phyloP scores from a whole-genome alignment of 2,329 filamentous ascomycete species.

The Cladophialophora immunda region DNA sequence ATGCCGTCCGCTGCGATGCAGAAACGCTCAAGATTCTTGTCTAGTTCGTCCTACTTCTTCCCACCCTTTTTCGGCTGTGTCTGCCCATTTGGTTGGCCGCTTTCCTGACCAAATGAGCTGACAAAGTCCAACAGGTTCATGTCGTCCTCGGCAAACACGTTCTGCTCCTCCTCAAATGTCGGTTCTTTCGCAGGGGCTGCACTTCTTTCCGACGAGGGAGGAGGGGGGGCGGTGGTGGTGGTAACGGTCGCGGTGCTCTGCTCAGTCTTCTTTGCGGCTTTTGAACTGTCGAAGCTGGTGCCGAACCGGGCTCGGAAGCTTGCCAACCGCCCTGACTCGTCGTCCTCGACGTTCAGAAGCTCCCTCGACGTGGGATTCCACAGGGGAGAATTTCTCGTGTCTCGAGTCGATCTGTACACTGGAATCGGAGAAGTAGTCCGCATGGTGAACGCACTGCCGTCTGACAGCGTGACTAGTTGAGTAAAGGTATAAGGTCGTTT shows the following conservation, averaged over 20 bases:
- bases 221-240: not conserved
- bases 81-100: slow-evolving; percentile 41
- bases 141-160: slow-evolving; percentile 55
- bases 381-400: slow-evolving; percentile 85
- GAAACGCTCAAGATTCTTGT: not conserved
- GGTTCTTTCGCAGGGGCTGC: slow-evolving; percentile 50
- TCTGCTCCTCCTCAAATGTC: slow-evolving; percentile 56
- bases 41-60: slow-evolving; percentile 29
- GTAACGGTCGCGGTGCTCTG: slow-evolving; percentile 41
- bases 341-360: slow-evolving; percentile 87
- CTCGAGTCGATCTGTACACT: slow-evolving; percentile 73
- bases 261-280: slow-evolving; percentile 39
- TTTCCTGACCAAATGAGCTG: slow-evolving; percentile 57
- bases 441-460: slow-evolving; percentile 78
- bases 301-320: slow-evolving; percentile 89
- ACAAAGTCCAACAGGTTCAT: slow-evolving; percentile 68
- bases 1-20: not conserved
- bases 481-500: slow-evolving; percentile 95
- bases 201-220: slow-evolving; percentile 42
- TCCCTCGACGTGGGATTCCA: slow-evolving; percentile 90
- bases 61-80: slow-evolving; percentile 42
- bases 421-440: slow-evolving; percentile 62
- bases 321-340: slow-evolving; percentile 89
- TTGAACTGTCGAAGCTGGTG: slow-evolving; percentile 75
- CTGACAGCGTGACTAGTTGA: slow-evolving; percentile 91